A percentile compares a stretch with the other conserved stretches of the same genome.
Evolutionary conservation across 2,329 filamentous ascomycete species (phyloP).

Genomic region (Fusarium multiceps): DNA sequence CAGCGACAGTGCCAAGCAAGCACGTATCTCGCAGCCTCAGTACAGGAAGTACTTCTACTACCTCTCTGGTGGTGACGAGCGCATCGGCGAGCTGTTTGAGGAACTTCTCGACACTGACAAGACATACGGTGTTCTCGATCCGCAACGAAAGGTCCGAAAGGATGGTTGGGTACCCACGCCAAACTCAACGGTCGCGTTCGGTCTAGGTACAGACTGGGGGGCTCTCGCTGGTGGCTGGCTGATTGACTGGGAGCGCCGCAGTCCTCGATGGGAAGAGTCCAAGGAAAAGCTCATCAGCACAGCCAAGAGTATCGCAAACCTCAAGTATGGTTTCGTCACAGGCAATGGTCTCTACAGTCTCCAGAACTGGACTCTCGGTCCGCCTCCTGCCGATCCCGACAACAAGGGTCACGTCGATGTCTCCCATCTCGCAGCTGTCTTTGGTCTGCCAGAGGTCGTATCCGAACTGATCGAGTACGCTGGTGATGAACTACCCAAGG

Average conservation of each 20-base stretch:
- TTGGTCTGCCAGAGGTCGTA: conserved; percentile 68
- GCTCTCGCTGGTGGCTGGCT: conserved; percentile 68
- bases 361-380: conserved; percentile 60
- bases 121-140: conserved; percentile 65
- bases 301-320: conserved; percentile 61
- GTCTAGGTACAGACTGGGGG: conserved; percentile 69
- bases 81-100: conserved; percentile 64
- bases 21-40: conserved; percentile 65
- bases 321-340: conserved; percentile 70
- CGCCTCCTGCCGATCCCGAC: conserved; percentile 63
- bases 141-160: conserved; percentile 67
- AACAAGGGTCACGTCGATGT: conserved; percentile 64
- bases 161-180: conserved; percentile 60
- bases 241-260: conserved; percentile 69
- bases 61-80: conserved; percentile 69
- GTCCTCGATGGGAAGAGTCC: conserved; percentile 64
- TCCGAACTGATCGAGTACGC: conserved; percentile 65
- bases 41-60: conserved; percentile 67
- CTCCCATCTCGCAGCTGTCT: conserved; percentile 67
- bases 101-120: conserved; percentile 64
- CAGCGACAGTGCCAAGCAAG: conserved; percentile 70
- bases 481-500: conserved; percentile 56
- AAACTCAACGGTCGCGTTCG: conserved; percentile 58
- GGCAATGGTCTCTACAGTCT: conserved; percentile 65
- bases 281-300: conserved; percentile 61